A percentile compares a stretch with the other conserved stretches of the same genome.
Conservation (phyloP, 441 rosid genomes). For the Aquilaria agallochum region DNA sequence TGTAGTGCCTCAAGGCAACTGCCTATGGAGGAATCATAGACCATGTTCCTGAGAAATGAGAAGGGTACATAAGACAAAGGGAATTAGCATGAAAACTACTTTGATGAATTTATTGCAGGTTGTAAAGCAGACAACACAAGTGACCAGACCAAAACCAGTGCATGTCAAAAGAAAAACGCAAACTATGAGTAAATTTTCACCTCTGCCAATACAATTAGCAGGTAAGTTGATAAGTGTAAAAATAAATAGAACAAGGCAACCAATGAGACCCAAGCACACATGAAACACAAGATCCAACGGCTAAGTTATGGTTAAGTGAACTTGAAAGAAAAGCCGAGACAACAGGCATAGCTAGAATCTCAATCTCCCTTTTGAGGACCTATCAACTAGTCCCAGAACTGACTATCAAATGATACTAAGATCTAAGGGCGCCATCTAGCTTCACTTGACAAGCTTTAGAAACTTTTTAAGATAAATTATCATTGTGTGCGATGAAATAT, state of each 20-base stretch:
- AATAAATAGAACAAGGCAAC: conserved; percentile 5
- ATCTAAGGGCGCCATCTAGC: too few species aligned
- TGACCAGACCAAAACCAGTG: not conserved
- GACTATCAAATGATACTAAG: too few species aligned
- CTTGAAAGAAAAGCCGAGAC: too few species aligned
- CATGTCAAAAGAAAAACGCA: not conserved
- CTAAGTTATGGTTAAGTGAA: too few species aligned
- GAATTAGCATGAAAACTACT: not conserved
- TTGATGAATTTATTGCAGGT: conserved; percentile 11
- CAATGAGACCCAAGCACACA: conserved; percentile 7
- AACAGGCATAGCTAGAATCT: too few species aligned
- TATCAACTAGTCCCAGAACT: too few species aligned
- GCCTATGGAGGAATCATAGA: conserved; percentile 85
- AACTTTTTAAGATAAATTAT: too few species aligned
- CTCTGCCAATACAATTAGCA: too few species aligned
- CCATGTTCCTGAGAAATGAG: conserved; percentile 52
- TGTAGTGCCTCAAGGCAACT: conserved; percentile 66
- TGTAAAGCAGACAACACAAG: not conserved
- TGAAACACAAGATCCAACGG: not conserved
- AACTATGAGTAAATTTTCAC: not conserved
- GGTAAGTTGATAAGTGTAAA: not conserved
- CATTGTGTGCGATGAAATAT: too few species aligned
- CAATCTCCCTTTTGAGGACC: too few species aligned
- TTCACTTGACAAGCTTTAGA: too few species aligned
- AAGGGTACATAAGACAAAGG: conserved; percentile 7